Conservation (phyloP, 116 monocot species). For the Trichopus zeylanicus region DNA sequence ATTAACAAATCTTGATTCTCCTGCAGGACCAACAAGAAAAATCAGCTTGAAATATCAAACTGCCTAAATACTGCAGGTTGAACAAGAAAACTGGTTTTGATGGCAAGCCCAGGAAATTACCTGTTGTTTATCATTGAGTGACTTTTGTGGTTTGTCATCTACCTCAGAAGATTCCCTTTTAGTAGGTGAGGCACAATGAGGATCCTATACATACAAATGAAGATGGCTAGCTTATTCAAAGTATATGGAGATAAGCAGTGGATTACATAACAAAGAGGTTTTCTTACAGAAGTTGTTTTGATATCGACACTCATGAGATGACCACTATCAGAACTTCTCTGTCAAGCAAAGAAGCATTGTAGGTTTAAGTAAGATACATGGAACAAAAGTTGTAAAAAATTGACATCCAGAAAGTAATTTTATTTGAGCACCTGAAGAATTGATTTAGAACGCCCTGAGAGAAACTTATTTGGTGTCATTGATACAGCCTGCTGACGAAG, state of each 20-base stretch:
- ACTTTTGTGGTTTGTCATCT: conserved; percentile 96
- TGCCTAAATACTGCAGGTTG: not conserved
- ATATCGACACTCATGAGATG: conserved; percentile 30
- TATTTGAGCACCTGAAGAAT: conserved; percentile 46
- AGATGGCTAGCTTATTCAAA: conserved; percentile 14
- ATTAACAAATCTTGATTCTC: conserved; percentile 96
- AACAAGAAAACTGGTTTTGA: not conserved
- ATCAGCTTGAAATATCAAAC: not conserved
- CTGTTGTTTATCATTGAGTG: conserved; percentile 99
- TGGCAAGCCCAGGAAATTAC: conserved; percentile 13
- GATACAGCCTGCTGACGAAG: conserved; percentile 89
- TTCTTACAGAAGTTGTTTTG: conserved; percentile 52
- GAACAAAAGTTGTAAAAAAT: conserved; percentile 6
- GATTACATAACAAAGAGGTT: not conserved
- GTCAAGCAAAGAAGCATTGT: conserved; percentile 4
- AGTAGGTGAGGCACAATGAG: conserved; percentile 24
- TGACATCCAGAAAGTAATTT: not conserved
- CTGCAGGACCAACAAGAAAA: conserved; percentile 25
- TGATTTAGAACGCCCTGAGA: conserved; percentile 87
- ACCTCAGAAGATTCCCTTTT: conserved; percentile 59
- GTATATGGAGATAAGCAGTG: no score
- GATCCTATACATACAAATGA: conserved; percentile 44
- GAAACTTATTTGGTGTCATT: conserved; percentile 74
- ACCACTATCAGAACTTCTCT: conserved; percentile 69
- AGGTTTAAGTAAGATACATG: not conserved